phyloP scores from a whole-genome alignment of 179 eudicot genomes.

The Gypsophila paniculata region DNA sequence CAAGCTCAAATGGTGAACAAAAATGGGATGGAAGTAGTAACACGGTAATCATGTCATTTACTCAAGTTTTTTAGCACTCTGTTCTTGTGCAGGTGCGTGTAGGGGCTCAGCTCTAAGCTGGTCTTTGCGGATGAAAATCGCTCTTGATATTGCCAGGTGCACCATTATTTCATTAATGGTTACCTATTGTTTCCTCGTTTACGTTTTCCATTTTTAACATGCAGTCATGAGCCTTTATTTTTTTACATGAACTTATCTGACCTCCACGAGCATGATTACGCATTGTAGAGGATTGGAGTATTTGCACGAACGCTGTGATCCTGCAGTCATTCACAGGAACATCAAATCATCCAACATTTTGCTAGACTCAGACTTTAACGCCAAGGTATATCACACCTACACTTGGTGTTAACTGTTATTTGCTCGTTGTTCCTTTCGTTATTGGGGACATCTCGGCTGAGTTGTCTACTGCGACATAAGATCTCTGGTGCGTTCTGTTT shows the following conservation, averaged over 20 bases:
- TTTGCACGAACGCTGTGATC: conserved; percentile 80
- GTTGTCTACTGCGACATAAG: neutral
- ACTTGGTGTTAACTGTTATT: neutral
- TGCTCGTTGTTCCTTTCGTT: neutral
- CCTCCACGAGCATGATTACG: neutral
- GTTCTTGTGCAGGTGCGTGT: conserved; percentile 43
- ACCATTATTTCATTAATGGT: neutral
- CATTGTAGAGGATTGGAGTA: conserved; percentile 68
- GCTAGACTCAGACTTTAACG: conserved; percentile 72
- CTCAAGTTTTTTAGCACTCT: neutral
- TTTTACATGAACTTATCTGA: neutral
- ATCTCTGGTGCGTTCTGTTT: neutral
- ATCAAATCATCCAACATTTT: conserved; percentile 75
- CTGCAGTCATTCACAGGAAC: conserved; percentile 77
- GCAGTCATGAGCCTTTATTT: neutral
- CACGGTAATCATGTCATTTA: neutral
- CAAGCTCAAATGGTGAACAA: neutral
- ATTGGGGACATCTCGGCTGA: neutral
- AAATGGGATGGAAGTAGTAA: neutral
- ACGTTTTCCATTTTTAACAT: neutral
- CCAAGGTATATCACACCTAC: conserved; percentile 51
- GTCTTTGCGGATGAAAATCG: conserved; percentile 78
- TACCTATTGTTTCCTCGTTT: neutral
- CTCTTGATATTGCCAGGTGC: conserved; percentile 83
- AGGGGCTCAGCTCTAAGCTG: conserved; percentile 60